Evolutionary conservation across 805 yeast species (phyloP).

Genomic region (Barnettozyma wickerhamii): DNA sequence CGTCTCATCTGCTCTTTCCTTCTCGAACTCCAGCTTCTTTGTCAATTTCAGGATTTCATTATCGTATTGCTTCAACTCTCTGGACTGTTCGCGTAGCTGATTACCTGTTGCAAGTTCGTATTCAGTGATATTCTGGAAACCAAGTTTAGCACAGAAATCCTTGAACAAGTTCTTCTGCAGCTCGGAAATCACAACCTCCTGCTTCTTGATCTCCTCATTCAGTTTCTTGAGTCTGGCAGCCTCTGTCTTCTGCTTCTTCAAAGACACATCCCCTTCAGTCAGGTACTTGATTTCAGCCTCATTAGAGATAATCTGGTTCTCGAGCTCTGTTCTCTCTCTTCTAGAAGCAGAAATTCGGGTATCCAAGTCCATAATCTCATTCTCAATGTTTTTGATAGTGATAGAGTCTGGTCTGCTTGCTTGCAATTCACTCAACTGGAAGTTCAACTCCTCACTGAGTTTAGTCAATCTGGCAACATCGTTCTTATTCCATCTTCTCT

Average conservation of each 20-base stretch:
- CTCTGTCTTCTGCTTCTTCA: conserved; percentile 23
- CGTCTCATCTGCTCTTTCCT: conserved; percentile 52
- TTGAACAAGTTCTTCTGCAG: conserved; percentile 44
- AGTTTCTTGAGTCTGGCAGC: conserved; percentile 21
- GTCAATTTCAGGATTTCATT: conserved; percentile 58
- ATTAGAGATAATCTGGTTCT: conserved; percentile 42
- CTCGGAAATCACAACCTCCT: conserved; percentile 27
- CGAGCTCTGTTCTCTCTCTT: conserved; percentile 39
- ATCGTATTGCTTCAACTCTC: conserved; percentile 56
- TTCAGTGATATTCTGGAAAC: conserved; percentile 53
- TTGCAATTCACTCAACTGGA: conserved; percentile 39
- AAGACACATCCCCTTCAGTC: conserved; percentile 28
- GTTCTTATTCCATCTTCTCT: conserved; percentile 71
- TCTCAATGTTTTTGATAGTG: conserved; percentile 51
- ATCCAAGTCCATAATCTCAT: conserved; percentile 49
- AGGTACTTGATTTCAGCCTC: conserved; percentile 51
- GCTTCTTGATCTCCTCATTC: conserved; percentile 23
- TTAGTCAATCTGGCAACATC: conserved; percentile 53
- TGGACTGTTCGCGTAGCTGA: conserved; percentile 47
- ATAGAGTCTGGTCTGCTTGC: conserved; percentile 47
- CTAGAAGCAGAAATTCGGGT: conserved; percentile 41
- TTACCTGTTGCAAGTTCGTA: conserved; percentile 70
- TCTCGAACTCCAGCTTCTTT: conserved; percentile 62
- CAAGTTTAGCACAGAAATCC: conserved; percentile 51
- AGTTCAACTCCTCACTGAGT: conserved; percentile 45